phyloP scores from a whole-genome alignment of 768 basidiomycete genomes.

The Mycena latifolia region DNA sequence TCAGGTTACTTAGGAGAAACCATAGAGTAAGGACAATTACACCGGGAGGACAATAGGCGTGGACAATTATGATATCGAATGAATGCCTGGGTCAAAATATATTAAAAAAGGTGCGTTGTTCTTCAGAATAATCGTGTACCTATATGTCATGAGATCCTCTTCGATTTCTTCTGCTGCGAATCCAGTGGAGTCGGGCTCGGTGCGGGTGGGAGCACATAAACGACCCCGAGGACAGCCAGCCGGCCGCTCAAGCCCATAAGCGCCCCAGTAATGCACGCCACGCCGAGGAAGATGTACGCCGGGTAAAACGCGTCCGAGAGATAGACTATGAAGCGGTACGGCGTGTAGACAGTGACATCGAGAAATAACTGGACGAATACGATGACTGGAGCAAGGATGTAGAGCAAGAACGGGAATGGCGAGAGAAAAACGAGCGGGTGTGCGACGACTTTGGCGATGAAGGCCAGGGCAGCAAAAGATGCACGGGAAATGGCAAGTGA shows the following conservation, averaged over 20 bases:
- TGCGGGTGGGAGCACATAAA: neutral
- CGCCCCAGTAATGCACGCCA: slow-evolving; percentile 51
- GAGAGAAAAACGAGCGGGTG: slow-evolving; percentile 13
- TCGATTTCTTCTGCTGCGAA: too few species aligned
- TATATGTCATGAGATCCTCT: too few species aligned
- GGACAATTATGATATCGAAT: too few species aligned
- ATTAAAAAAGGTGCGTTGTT: too few species aligned
- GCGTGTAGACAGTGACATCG: slow-evolving; percentile 48
- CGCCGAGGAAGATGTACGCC: slow-evolving; percentile 50
- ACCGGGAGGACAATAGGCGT: too few species aligned
- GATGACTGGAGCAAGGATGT: slow-evolving; percentile 50
- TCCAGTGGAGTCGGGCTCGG: neutral
- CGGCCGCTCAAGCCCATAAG: slow-evolving; percentile 46
- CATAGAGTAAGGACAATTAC: too few species aligned
- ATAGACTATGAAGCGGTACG: slow-evolving; percentile 44
- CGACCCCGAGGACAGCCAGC: slow-evolving; percentile 3
- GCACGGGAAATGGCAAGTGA: neutral
- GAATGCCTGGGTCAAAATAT: too few species aligned
- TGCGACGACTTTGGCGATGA: neutral
- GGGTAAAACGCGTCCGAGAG: slow-evolving; percentile 47
- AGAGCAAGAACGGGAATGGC: slow-evolving; percentile 29
- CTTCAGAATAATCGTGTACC: too few species aligned
- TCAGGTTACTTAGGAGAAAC: too few species aligned
- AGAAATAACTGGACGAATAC: slow-evolving; percentile 47
- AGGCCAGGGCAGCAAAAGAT: neutral